Evolutionary conservation across 805 yeast species (phyloP), one percentile per base, ranked within the genome.

Genomic region (Dipodascus albidus): DNA sequence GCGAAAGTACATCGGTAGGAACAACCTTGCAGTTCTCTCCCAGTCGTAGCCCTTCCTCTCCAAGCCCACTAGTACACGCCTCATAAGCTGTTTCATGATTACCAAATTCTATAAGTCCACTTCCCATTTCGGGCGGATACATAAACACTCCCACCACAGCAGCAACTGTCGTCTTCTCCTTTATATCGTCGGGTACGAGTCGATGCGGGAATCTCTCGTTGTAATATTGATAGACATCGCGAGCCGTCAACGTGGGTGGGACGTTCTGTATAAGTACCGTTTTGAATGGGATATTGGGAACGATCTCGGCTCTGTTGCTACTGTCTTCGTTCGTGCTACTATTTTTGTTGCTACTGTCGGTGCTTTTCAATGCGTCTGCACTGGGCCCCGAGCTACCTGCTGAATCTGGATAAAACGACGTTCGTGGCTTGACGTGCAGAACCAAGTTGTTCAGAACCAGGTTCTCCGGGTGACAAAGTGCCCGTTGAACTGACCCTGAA

Each of bases 301-400:
- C 15, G 20, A 38, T 38, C 15, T 38, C 44, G 44, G 44, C 20
- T 38, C 15, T 17, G 20, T 19, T 38, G 44, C 38, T 31, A 15
- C 15, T 15, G 44, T 38, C 20, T 14, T 17, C 20, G 3, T 38
- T 38, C 20, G 17, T n/a, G 44, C 14, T 38, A 4, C 44, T 11
- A 19, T 14, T 3, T n/a, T 17, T 38, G 44, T 38, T 17, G 44
- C n/a, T 14, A 4, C 20, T 17, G 14, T 19, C 15, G 44, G 20
- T 38, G 44, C 17, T 38, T 11, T 11, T 14, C 8, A 19, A 14
- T 14, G 44, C 3, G 44, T 11, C 20, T 11, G 44, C 99, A 51
- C 95, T 81, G 69, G 98, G 97, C 57, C 93, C 97, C 22, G 98
- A 89, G 54, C 93, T 95, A 67, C 93, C 99, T n/a, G 44, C n/a